Evolutionary conservation across 208 protist species (phyloP).

Genomic region (Leishmania gerbilli): DNA sequence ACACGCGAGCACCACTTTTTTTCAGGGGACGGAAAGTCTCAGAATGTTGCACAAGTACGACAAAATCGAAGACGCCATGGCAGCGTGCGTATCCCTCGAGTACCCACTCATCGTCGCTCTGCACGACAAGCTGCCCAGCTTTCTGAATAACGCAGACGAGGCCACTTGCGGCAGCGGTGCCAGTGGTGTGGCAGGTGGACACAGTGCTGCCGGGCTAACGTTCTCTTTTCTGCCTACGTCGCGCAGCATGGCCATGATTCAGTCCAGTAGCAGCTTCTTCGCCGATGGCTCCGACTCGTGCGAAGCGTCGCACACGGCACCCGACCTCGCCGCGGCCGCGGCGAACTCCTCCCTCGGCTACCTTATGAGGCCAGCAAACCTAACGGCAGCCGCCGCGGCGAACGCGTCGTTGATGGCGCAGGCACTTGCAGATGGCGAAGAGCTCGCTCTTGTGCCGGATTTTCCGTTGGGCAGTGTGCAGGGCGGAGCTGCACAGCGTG

Average conservation of each 20-base stretch:
- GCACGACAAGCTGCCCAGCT: constrained; percentile 21
- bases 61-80: constrained; percentile 57
- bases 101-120: constrained; percentile 43
- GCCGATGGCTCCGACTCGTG: constrained; percentile 16
- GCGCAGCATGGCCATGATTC: constrained; percentile 8
- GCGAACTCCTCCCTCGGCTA: constrained; percentile 24
- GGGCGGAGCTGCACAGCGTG: constrained; percentile 47
- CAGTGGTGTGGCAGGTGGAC: neutral
- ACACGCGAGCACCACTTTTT: neutral
- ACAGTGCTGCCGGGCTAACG: neutral
- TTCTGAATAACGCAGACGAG: constrained; percentile 24
- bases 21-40: neutral
- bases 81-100: constrained; percentile 24
- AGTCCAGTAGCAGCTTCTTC: constrained; percentile 26
- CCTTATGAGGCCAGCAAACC: constrained; percentile 24
- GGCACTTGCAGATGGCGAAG: constrained; percentile 23
- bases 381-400: constrained; percentile 3
- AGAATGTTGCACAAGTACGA: constrained; percentile 38
- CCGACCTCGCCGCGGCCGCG: constrained; percentile 9
- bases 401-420: constrained; percentile 9
- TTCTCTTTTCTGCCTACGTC: constrained; percentile 24
- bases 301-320: constrained; percentile 9
- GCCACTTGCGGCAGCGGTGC: constrained; percentile 3
- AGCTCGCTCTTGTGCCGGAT: constrained; percentile 19
- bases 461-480: constrained; percentile 35